Conservation (phyloP, 176 grass and related monocot genomes). For the Aechmea fasciata region DNA sequence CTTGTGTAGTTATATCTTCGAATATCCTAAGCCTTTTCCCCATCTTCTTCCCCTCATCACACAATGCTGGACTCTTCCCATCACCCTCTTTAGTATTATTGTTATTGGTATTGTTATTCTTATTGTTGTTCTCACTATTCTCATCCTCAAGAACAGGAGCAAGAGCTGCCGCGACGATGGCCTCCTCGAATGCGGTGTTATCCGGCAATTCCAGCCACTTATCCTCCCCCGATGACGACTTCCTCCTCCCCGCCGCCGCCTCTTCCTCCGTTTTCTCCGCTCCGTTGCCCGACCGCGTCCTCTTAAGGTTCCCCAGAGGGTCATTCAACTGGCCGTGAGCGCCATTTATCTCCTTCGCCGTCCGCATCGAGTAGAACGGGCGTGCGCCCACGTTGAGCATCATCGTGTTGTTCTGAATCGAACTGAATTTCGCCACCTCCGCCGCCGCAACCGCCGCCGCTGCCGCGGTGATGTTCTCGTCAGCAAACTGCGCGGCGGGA, state of each 20-base stretch:
- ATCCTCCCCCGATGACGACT: slow-evolving; percentile 48
- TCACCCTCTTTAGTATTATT: not conserved
- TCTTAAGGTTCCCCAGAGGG: slow-evolving; percentile 68
- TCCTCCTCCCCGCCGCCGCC: slow-evolving; percentile 27
- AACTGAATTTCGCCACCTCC: too few species aligned
- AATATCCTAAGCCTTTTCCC: slow-evolving; percentile 86
- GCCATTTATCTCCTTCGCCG: slow-evolving; percentile 23
- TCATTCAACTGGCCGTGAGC: slow-evolving; percentile 27
- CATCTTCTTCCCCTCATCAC: slow-evolving; percentile 52
- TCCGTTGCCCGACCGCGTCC: slow-evolving; percentile 47
- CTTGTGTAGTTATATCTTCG: slow-evolving; percentile 69
- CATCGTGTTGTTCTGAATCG: not conserved
- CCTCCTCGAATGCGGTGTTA: slow-evolving; percentile 66
- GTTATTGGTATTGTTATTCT: not conserved
- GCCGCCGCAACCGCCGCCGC: not conserved
- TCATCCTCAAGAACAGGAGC: slow-evolving; percentile 42
- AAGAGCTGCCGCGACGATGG: slow-evolving; percentile 52
- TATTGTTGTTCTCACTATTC: not conserved
- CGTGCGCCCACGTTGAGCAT: slow-evolving; percentile 63
- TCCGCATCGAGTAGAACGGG: slow-evolving; percentile 62
- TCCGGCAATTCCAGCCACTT: slow-evolving; percentile 87
- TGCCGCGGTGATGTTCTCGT: slow-evolving; percentile 43
- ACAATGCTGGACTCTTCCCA: slow-evolving; percentile 34
- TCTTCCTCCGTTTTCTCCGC: slow-evolving; percentile 36
- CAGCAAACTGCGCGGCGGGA: slow-evolving; percentile 34